A percentile compares a stretch with the other conserved stretches of the same genome.
Conservation (phyloP, 345 rosid species). For the Aquilaria yunnanensis region DNA sequence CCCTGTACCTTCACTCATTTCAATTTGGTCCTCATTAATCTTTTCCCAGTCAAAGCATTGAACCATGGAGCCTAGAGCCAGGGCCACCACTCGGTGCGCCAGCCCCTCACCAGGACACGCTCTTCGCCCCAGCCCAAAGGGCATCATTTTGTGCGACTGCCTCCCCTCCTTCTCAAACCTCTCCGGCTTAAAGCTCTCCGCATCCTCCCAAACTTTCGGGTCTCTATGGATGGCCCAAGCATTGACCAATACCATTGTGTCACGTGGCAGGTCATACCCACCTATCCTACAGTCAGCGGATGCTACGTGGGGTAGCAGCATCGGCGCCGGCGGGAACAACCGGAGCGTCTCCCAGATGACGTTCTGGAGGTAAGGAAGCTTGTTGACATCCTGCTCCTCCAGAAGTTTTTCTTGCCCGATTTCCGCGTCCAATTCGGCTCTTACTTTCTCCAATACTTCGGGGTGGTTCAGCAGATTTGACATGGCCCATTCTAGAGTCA, state of each 20-base stretch:
- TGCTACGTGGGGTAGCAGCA: no score
- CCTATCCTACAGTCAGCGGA: no score
- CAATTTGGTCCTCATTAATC: slow-evolving; percentile 6
- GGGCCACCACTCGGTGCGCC: slow-evolving; percentile 10
- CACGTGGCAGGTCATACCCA: no score
- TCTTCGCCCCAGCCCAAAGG: neutral
- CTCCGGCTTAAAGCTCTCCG: neutral
- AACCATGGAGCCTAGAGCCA: slow-evolving; percentile 16
- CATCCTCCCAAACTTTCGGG: neutral
- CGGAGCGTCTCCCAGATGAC: no score
- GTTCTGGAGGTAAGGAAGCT: no score
- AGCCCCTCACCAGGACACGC: slow-evolving; percentile 8
- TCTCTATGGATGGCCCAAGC: no score
- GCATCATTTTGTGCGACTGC: neutral
- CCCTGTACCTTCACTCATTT: slow-evolving; percentile 11
- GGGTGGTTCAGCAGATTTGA: neutral
- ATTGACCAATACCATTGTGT: no score
- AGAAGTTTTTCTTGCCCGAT: neutral
- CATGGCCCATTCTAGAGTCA: slow-evolving; percentile 1
- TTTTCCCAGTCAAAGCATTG: slow-evolving; percentile 16
- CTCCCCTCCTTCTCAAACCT: neutral
- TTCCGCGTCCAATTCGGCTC: neutral
- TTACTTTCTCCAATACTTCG: neutral
- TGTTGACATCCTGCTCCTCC: neutral
- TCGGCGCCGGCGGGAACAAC: no score